Percentiles rank a stretch among this genome's conserved stretches.
Evolutionary conservation across 1,284 basidiomycete genomes (phyloP).

Genomic region (Megacollybia platyphylla): DNA sequence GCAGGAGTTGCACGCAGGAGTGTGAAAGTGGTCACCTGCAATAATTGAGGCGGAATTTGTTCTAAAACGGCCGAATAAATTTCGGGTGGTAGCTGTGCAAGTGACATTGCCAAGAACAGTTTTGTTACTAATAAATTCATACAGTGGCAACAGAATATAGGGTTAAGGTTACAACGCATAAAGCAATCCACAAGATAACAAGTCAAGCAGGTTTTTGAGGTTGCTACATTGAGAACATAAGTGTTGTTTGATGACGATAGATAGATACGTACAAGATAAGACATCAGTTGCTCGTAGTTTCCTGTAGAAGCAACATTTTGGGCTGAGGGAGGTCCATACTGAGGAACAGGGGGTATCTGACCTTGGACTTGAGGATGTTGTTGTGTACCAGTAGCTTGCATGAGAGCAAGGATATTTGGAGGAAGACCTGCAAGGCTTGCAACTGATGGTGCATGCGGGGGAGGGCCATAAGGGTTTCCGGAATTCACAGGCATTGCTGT

Average conservation of each 20-base stretch:
- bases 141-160: too few relatives aligned
- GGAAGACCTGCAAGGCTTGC: constrained; percentile 27
- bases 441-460: constrained; percentile 17
- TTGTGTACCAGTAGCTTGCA: constrained; percentile 35
- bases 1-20: constrained; percentile 42
- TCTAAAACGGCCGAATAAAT: constrained; percentile 42
- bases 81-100: constrained; percentile 36
- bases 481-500: constrained; percentile 18
- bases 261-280: neutral
- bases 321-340: constrained; percentile 12
- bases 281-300: constrained; percentile 42
- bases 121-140: too few relatives aligned
- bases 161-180: too few relatives aligned
- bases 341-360: constrained; percentile 12
- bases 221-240: too few relatives aligned
- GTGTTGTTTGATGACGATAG: too few relatives aligned
- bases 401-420: constrained; percentile 49
- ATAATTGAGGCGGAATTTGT: constrained; percentile 23
- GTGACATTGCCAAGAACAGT: too few relatives aligned
- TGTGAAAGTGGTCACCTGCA: constrained; percentile 31
- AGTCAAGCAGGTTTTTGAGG: too few relatives aligned
- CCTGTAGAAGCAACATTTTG: constrained; percentile 19
- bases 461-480: constrained; percentile 10
- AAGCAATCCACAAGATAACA: too few relatives aligned
- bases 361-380: constrained; percentile 27